Percentiles rank a stretch among this genome's conserved stretches.
These are phyloP conservation scores for Tieghemostelium lacteum DNA, from an alignment of 78 protist genomes.

Conservation along the genomic window DNA sequence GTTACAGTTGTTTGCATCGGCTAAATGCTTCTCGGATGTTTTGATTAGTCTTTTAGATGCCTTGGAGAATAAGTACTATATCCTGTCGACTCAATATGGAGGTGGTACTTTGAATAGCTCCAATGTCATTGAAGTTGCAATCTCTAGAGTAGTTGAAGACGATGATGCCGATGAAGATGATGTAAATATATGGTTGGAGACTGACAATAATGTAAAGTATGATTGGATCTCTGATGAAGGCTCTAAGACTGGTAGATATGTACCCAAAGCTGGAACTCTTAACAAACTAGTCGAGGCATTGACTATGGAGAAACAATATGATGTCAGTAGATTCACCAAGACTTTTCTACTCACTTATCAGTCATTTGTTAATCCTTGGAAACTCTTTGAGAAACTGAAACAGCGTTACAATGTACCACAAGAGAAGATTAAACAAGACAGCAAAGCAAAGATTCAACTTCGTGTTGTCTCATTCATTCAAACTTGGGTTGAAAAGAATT, in stretches of 20 bases:
- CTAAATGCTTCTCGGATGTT: constrained; percentile 41
- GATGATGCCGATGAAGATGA: constrained; percentile 20
- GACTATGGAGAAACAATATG: constrained; percentile 57
- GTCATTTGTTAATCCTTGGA: constrained; percentile 72
- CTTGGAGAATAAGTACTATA: constrained; percentile 47
- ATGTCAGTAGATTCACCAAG: constrained; percentile 48
- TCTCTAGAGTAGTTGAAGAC: constrained; percentile 1
- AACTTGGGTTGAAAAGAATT: constrained; percentile 77
- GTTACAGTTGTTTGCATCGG: constrained; percentile 53
- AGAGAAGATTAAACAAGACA: background rate
- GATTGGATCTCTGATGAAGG: constrained; percentile 78
- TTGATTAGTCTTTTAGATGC: background rate
- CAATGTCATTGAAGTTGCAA: background rate
- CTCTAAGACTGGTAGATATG: constrained; percentile 55
- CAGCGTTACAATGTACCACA: constrained; percentile 79
- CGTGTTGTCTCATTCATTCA: constrained; percentile 79
- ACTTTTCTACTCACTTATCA: constrained; percentile 79
- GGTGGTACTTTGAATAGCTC: too few species aligned
- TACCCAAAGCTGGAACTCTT: constrained; percentile 76
- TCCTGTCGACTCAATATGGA: background rate
- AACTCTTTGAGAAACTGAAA: constrained; percentile 71
- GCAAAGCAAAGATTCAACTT: constrained; percentile 41
- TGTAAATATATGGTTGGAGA: constrained; percentile 58
- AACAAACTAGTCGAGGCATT: constrained; percentile 71
- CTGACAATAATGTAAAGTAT: constrained; percentile 12